phyloP scores from a whole-genome alignment of 306 rosid species.

The Prosopis cineraria region DNA sequence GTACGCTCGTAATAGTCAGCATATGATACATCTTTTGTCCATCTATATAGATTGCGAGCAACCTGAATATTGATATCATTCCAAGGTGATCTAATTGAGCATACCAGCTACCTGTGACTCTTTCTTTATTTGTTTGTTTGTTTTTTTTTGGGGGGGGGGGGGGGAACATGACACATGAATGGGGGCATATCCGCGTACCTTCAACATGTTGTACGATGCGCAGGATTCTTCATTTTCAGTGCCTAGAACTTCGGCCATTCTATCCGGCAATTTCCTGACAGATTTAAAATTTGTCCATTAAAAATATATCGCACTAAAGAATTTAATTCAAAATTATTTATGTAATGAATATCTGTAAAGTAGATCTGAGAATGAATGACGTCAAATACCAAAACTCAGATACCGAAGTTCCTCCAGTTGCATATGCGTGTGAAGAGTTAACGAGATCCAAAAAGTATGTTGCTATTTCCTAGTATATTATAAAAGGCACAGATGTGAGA shows the following conservation, averaged over 20 bases:
- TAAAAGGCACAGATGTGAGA: neutral
- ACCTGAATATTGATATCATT: slow-evolving; percentile 43
- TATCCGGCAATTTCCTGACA: neutral
- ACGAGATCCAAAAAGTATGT: neutral
- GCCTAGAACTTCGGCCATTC: neutral
- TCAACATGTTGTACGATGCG: no score
- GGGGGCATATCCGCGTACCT: no score
- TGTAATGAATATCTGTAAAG: no score
- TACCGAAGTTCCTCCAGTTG: neutral
- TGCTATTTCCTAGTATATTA: neutral
- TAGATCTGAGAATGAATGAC: neutral
- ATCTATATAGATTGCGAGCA: slow-evolving; percentile 77
- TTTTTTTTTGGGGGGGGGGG: no score
- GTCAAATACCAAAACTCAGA: neutral
- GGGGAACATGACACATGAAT: no score
- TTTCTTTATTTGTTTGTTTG: no score
- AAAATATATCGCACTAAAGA: no score
- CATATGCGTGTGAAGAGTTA: neutral
- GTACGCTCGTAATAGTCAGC: slow-evolving; percentile 94
- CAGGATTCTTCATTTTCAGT: neutral
- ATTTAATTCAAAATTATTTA: no score
- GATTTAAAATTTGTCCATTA: no score
- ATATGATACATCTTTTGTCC: slow-evolving; percentile 82
- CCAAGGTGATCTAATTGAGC: no score
- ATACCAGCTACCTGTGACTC: no score